A percentile compares a stretch with the other conserved stretches of the same genome.
Evolutionary conservation across 345 rosid genomes (phyloP).

Genomic region (Salix viminalis): DNA sequence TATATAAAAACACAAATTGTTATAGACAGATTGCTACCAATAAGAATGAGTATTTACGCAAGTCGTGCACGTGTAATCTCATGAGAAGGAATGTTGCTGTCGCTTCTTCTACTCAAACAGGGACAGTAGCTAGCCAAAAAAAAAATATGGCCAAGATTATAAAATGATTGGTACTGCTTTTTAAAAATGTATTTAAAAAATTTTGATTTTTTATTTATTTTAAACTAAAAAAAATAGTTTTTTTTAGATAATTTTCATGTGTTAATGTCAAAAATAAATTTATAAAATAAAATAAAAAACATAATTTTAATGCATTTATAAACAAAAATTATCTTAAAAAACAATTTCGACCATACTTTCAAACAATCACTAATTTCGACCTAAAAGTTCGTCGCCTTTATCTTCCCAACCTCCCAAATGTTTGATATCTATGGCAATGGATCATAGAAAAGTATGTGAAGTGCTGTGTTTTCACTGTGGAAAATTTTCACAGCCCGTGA

Average conservation of each 20-base stretch:
- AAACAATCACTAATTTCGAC: not conserved
- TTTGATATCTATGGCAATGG: too few species aligned
- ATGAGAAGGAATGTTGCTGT: not conserved
- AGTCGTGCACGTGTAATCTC: not conserved
- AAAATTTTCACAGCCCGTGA: not conserved
- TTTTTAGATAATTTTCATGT: too few species aligned
- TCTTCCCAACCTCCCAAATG: not conserved
- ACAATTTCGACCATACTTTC: fast-evolving
- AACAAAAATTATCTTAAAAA: too few species aligned
- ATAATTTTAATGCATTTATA: too few species aligned
- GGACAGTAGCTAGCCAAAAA: not conserved
- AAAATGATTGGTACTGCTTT: too few species aligned
- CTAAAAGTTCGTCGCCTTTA: not conserved
- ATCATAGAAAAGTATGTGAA: not conserved
- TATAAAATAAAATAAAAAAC: too few species aligned
- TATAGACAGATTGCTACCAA: not conserved
- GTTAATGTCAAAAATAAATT: too few species aligned
- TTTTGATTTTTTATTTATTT: too few species aligned
- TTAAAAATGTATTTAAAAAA: too few species aligned
- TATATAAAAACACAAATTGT: not conserved
- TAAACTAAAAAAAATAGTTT: too few species aligned
- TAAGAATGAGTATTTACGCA: not conserved
- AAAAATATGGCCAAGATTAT: too few species aligned
- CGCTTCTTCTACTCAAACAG: not conserved
- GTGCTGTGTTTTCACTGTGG: not conserved